These are phyloP conservation scores for Lenwebbia sp. DNA, from an alignment of 345 rosid species.

Conservation along the genomic window DNA sequence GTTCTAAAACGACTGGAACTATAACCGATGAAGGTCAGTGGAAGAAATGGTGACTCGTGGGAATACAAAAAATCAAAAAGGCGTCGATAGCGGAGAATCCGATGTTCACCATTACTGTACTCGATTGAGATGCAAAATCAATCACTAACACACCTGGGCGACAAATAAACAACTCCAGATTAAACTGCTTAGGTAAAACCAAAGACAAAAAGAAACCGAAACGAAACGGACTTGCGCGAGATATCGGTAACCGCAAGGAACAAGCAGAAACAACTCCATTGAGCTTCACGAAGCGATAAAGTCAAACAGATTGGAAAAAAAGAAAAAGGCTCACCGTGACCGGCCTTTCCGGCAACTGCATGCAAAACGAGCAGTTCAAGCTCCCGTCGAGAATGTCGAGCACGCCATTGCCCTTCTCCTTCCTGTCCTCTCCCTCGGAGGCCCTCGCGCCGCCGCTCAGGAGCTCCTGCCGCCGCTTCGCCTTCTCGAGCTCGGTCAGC, in stretches of 20 bases:
- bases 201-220: neutral
- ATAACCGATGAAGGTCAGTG: neutral
- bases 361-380: conserved; percentile 48
- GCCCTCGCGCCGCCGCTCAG: conserved; percentile 25
- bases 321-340: conserved; percentile 39
- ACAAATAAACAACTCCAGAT: neutral
- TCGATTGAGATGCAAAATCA: neutral
- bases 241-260: neutral
- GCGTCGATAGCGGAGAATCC: neutral
- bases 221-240: neutral
- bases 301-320: neutral
- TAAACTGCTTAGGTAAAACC: neutral
- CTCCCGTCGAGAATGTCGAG: conserved; percentile 19
- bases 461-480: conserved; percentile 39
- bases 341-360: conserved; percentile 56
- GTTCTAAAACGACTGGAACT: neutral
- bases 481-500: conserved; percentile 44
- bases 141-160: neutral
- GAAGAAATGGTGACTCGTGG: neutral
- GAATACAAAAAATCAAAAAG: neutral
- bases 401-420: conserved; percentile 11
- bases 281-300: neutral
- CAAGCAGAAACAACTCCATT: neutral
- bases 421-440: conserved; percentile 5
- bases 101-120: neutral